Base-by-base conservation (phyloP, 2,329 filamentous ascomycete species). In the Stagonosporopsis cucurbitacearum region DNA sequence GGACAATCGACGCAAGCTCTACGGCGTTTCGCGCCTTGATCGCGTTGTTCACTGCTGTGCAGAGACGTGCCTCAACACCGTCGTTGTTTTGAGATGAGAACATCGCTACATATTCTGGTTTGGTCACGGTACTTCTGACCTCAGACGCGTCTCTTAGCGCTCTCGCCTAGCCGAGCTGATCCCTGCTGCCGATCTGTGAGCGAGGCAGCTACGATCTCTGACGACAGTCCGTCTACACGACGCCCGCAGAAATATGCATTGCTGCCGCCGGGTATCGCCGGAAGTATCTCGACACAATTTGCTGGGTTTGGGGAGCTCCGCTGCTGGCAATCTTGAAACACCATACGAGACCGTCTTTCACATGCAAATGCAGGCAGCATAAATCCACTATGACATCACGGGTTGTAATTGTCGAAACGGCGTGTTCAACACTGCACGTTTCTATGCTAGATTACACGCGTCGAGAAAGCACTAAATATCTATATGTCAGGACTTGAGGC, bases 11-110 rank as follows among this genome's bases (percentile, higher is more conserved):
- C 17, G 63, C 66, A 3, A 74, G 60, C 45, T 66, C 55, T 15
- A 58, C 30, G 8, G 60, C 62, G 23, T 73, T 62, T 23, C 61
- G 63, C 11, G 60, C 56, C 19, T 55, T 60, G 20, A 74, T 62
- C 15, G 70, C 69, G 19, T 48, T 44, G 47, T 74, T 72, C 30
- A 72, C 63, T 9, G 68, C 66, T 26, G 57, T 63, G 30, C 68
- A 71, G 37, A 73, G 60, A 40, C 65, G 58, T 20, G 63, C 57
- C 50, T 71, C 67, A 28, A 71, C 64, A 50, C 63, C 58, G 46
- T 58, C 61, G 35, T 60, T 59, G 44, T 60, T 65, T 36, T 59
- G 64, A 37, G 64, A 62, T 46, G 58, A 60, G 19, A 64, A 54
- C 68, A 71, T 71, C 32, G 41, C 55, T 61, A 35, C 28, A 43